Conservation (phyloP, 2,329 filamentous ascomycete genomes). For the Thielaviopsis euricoi region DNA sequence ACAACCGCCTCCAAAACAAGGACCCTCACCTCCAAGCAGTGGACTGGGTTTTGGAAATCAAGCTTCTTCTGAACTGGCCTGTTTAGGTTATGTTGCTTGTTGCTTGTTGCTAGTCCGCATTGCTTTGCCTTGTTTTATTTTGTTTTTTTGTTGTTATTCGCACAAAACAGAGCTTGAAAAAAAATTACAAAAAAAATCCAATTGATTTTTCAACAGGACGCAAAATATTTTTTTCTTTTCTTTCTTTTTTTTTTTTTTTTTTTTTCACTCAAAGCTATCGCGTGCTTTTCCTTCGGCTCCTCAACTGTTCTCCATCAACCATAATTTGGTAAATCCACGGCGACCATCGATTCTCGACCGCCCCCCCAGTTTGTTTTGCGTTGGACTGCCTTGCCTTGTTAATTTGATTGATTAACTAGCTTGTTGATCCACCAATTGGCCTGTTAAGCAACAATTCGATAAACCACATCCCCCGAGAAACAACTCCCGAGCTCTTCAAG, state of each 20-base stretch:
- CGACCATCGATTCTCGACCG: not conserved
- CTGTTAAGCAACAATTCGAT: not conserved
- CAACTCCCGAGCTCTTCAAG: not conserved
- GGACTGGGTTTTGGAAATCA: not conserved
- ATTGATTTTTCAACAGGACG: not conserved
- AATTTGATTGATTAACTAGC: too few relatives aligned
- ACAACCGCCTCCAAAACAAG: constrained; percentile 4
- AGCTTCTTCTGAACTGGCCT: not conserved
- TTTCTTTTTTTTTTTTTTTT: not conserved
- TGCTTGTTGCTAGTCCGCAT: too few relatives aligned
- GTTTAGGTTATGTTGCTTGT: not conserved
- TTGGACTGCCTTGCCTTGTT: not conserved
- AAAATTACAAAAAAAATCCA: not conserved
- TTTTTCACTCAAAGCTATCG: not conserved
- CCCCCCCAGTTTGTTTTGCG: not conserved
- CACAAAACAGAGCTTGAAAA: not conserved
- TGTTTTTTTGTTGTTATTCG: not conserved
- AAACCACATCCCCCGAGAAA: not conserved
- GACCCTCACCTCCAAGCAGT: not conserved
- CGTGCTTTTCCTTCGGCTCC: not conserved
- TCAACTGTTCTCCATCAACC: not conserved
- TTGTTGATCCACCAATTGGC: not conserved
- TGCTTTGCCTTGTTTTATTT: not conserved
- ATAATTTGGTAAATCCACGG: not conserved
- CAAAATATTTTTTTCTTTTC: not conserved